Evolutionary conservation across 1,284 basidiomycete genomes (phyloP).

Genomic region (Ustilago sp.): DNA sequence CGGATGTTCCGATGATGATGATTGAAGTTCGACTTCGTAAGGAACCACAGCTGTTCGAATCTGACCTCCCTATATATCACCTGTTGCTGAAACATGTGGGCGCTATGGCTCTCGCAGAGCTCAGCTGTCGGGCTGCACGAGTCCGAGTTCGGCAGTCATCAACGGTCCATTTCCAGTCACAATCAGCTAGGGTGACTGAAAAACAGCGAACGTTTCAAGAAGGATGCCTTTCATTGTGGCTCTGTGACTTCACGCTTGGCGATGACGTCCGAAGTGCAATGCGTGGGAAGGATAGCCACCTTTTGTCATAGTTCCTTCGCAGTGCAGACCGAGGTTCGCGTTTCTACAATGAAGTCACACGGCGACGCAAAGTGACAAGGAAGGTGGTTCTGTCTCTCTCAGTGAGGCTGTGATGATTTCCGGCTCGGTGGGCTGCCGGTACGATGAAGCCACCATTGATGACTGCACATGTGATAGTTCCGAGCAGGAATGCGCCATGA

Average conservation of each 20-base stretch:
- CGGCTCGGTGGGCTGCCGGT: neutral
- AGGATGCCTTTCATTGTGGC: neutral
- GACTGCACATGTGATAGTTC: neutral
- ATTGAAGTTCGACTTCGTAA: neutral
- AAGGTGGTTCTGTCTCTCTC: too few relatives aligned
- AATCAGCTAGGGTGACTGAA: neutral
- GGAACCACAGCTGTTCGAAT: too few relatives aligned
- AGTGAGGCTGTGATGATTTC: neutral
- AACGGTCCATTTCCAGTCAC: neutral
- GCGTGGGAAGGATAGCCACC: neutral
- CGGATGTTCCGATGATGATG: constrained; percentile 10
- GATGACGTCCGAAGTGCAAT: neutral
- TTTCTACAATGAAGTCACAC: neutral
- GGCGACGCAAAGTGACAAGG: neutral
- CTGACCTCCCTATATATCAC: neutral
- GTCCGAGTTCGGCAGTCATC: neutral
- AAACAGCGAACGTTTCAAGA: neutral
- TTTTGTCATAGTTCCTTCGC: too few relatives aligned
- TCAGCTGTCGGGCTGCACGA: neutral
- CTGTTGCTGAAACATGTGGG: neutral
- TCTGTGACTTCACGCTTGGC: constrained; percentile 1
- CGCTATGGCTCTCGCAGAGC: neutral
- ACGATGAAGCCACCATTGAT: neutral
- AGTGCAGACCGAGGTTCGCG: neutral
- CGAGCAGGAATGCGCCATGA: neutral